Percentiles rank a stretch among this genome's conserved stretches.
These are phyloP conservation scores for Monosporascus sp. DNA, from an alignment of 2,329 filamentous ascomycete genomes.

Conservation along the genomic window DNA sequence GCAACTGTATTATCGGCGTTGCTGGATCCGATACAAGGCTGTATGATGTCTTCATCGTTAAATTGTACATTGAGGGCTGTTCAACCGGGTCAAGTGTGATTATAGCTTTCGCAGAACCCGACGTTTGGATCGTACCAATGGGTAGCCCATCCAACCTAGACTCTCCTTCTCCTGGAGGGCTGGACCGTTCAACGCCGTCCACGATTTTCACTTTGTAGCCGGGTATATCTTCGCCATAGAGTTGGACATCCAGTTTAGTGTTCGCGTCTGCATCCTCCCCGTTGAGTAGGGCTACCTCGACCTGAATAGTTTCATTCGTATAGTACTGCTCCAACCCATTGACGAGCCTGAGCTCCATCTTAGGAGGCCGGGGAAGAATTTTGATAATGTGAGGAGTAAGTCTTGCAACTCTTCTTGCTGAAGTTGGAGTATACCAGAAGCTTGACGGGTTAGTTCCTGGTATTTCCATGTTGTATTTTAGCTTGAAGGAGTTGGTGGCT, in stretches of 20 bases:
- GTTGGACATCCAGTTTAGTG: slow-evolving; percentile 62
- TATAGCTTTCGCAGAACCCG: slow-evolving; percentile 36
- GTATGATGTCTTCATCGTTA: slow-evolving; percentile 72
- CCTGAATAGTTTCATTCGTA: slow-evolving; percentile 67
- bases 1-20: slow-evolving; percentile 72
- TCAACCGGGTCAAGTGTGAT: slow-evolving; percentile 46
- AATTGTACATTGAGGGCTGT: slow-evolving; percentile 52
- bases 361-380: slow-evolving; percentile 84
- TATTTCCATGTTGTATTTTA: slow-evolving; percentile 60
- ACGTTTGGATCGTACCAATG: slow-evolving; percentile 43
- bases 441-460: slow-evolving; percentile 34
- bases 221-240: slow-evolving; percentile 55
- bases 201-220: slow-evolving; percentile 36
- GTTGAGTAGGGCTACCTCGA: slow-evolving; percentile 70
- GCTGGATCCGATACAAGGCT: slow-evolving; percentile 72
- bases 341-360: slow-evolving; percentile 69
- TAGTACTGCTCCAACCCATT: slow-evolving; percentile 70
- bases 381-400: slow-evolving; percentile 53
- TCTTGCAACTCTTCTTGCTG: slow-evolving; percentile 40
- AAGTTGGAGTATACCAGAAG: slow-evolving; percentile 45
- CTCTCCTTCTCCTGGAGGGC: slow-evolving; percentile 33
- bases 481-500: slow-evolving; percentile 58
- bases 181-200: slow-evolving; percentile 27
- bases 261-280: slow-evolving; percentile 75
- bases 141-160: slow-evolving; percentile 35